Evolutionary conservation across 2,329 filamentous ascomycete species (phyloP).

Genomic region (Macroventuria anomochaeta): DNA sequence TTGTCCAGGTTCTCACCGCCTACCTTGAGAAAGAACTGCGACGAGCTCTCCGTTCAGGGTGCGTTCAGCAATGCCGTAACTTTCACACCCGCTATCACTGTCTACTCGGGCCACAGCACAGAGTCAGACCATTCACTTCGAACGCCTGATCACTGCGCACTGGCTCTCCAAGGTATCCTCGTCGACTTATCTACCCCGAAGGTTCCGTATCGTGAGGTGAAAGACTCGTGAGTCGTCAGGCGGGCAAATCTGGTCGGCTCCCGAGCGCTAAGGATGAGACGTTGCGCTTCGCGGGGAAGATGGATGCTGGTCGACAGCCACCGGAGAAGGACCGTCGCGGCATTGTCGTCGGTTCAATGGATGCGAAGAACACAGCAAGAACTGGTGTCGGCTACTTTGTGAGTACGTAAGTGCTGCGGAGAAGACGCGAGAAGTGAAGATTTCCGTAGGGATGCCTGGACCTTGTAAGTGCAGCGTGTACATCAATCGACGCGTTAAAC

Average conservation of each 20-base stretch:
- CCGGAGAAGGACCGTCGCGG: constrained; percentile 12
- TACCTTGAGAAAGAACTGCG: not conserved
- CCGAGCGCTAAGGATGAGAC: constrained; percentile 6
- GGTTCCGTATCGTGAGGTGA: not conserved
- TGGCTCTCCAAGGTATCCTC: not conserved
- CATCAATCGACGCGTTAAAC: not conserved
- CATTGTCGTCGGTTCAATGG: not conserved
- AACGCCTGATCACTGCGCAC: not conserved
- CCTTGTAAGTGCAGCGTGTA: not conserved
- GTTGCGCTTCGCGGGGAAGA: constrained; percentile 8
- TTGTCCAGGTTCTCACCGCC: not conserved
- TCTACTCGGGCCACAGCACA: constrained; percentile 10
- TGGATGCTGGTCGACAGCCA: not conserved
- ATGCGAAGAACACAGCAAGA: not conserved
- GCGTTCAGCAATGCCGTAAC: not conserved
- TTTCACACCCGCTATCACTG: constrained; percentile 7
- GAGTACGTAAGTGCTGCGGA: not conserved
- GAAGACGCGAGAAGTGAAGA: not conserved
- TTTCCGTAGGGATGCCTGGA: not conserved
- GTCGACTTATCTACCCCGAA: not conserved
- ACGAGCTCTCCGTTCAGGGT: not conserved
- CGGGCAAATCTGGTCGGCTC: not conserved
- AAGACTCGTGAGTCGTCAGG: not conserved
- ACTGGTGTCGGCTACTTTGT: not conserved
- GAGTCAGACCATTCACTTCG: not conserved